Conservation (phyloP, 441 rosid species). For the Pelargonium myrrhifolium region DNA sequence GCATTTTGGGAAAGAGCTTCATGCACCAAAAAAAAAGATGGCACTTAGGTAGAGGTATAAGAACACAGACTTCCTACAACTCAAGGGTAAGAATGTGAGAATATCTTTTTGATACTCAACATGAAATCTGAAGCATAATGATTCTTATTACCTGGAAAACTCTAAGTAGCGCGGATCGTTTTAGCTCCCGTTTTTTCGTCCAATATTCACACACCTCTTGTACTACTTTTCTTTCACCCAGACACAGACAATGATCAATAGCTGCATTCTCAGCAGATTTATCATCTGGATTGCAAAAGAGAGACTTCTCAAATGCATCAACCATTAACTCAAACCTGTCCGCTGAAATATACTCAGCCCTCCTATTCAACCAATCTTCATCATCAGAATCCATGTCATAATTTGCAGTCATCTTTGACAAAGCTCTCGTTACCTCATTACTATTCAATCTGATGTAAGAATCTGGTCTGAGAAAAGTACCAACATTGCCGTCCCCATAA, state of each 20-base stretch:
- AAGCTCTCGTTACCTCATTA: slow-evolving; percentile 78
- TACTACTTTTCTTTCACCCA: slow-evolving; percentile 51
- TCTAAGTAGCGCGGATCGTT: slow-evolving; percentile 47
- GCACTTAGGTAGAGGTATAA: too few species aligned
- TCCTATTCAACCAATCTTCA: slow-evolving; percentile 65
- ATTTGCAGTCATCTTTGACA: slow-evolving; percentile 51
- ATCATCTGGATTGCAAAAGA: slow-evolving; percentile 48
- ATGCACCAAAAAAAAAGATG: neutral
- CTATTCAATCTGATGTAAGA: slow-evolving; percentile 44
- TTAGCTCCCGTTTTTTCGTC: slow-evolving; percentile 64
- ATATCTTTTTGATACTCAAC: too few species aligned
- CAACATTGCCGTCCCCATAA: slow-evolving; percentile 28
- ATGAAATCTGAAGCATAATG: neutral
- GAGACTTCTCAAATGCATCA: slow-evolving; percentile 79
- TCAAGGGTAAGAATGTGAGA: too few species aligned
- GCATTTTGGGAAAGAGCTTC: neutral
- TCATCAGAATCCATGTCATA: slow-evolving; percentile 97
- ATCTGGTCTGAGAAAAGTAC: slow-evolving; percentile 46
- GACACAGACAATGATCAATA: slow-evolving; percentile 31
- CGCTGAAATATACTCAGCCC: slow-evolving; percentile 33
- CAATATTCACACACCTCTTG: slow-evolving; percentile 71
- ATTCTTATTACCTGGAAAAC: slow-evolving; percentile 67
- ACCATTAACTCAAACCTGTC: slow-evolving; percentile 75
- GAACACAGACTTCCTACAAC: too few species aligned
- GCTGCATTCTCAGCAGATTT: slow-evolving; percentile 45